Evolutionary conservation across 2,329 filamentous ascomycete genomes (phyloP), one percentile per base, ranked within the genome.

Genomic region (Colletotrichum cuscutae): DNA sequence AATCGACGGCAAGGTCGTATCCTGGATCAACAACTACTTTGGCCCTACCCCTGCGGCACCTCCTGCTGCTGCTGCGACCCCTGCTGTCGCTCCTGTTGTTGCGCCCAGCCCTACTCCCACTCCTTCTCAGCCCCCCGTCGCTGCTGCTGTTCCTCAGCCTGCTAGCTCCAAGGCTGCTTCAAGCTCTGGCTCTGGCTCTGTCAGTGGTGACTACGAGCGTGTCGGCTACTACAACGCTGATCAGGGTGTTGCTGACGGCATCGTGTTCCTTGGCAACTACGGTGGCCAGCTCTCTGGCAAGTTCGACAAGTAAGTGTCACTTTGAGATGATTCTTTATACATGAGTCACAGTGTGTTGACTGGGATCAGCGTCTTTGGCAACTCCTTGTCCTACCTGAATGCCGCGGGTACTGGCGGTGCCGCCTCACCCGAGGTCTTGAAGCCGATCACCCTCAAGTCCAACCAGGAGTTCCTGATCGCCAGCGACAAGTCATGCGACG

Each of bases 1-100:
- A 30, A 91, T 92, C 68, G 78, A 92, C 73, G 90, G 90, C 70
- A 71, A 89, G 59, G 82, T 86, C 5, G 86, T 88, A 30, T 87
- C 88, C 9, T 93, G 90, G 90, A 79, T 82, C 67, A 92, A 92
- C 81, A 82, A 86, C 74, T 91, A 84, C 66, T 82, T 81, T 71
- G 88, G 86, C 56, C 80, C 81, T n/a, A 70, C 71, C 22, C 67
- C 61, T 2, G 35, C 37, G 24, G 67, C 19, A n/a, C 42, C 56
- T 35, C 54, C 67, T 30, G 54, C 61, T 58, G 52, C 56, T 5
- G 65, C n/a, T 15, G 30, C 75, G 11, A 72, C 76, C 19, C 60
- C 75, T 13, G 74, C 72, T 5, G 74, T 77, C 26, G 65, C 77
- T 15, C 68, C 72, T 30, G 54, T 70, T 35, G 65, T 69, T 11